Base-by-base conservation (phyloP, 2,329 filamentous ascomycete species). In the Zymoseptoria crescenta region DNA sequence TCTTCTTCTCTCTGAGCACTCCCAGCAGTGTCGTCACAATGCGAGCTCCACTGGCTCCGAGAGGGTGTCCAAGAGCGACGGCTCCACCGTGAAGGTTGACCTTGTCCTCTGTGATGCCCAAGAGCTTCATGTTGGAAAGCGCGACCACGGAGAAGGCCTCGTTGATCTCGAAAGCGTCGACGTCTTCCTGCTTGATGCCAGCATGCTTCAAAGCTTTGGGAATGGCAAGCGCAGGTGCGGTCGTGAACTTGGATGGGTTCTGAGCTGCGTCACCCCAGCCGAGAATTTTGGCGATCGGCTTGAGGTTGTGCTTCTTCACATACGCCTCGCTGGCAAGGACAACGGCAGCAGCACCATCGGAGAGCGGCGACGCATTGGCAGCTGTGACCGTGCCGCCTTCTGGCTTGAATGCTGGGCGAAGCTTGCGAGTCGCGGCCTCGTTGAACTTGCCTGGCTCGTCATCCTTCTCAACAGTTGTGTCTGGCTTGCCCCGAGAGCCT, bases 141-240 rank as follows among this genome's bases (percentile, higher is more conserved):
- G 94, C 91, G 64, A 99, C 94, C 54, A 96, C 94, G 64, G 89
- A 94, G 81, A 99, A 99, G 49, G 94, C 94, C 81, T 99, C 94
- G 81, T 99, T 99, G 82, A 99, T 96, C 82, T 99, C 94, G 76
- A 94, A 99, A 68, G 86, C 94, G 71, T 97, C 93, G 59, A 99
- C 82, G 60, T 89, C 82, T 64, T 87, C 84, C 67, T 86, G 82
- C 59, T 85, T 83, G 63, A 99, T 79, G 63, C 89, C 89, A 62
- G 94, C 94, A 77, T 99, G 93, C 82, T 93, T 91, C 72, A 99
- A 84, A 59, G 94, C 94, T 82, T 97, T 99, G 74, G 94, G 94
- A 69, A 99, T 95, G 66, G 94, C 94, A 58, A 97, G 84, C 20
- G 94, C 84, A 8, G 94, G 94, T 8, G 94, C 88, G 54, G 91